Evolutionary conservation across 345 rosid species (phyloP).

Genomic region (Eucalyptus polyanthemos): DNA sequence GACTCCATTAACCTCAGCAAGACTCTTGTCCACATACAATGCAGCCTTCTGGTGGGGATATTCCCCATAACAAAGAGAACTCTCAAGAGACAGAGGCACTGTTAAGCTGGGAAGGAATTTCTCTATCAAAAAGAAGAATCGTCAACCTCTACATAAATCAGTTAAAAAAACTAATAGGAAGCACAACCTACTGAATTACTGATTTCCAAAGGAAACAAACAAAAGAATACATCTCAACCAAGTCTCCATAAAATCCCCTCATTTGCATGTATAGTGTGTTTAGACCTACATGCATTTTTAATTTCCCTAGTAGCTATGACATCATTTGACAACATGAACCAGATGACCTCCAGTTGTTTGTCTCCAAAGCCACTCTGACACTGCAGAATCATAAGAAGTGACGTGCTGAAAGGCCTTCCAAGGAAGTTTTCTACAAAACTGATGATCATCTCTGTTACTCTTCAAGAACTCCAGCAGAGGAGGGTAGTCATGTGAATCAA

Average conservation of each 20-base stretch:
- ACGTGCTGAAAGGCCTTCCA: constrained; percentile 90
- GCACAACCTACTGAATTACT: too few relatives aligned
- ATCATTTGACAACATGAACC: background rate
- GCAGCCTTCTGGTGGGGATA: constrained; percentile 29
- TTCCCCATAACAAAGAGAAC: too few relatives aligned
- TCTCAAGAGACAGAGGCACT: too few relatives aligned
- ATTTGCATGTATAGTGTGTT: background rate
- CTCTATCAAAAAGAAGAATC: constrained; percentile 25
- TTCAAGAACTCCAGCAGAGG: constrained; percentile 61
- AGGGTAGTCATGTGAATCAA: constrained; percentile 69
- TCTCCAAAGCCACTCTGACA: constrained; percentile 96
- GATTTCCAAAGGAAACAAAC: background rate
- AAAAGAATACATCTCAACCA: background rate
- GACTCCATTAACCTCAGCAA: constrained; percentile 74
- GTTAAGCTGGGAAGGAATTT: constrained; percentile 45
- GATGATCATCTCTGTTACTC: constrained; percentile 47
- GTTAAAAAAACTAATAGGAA: background rate
- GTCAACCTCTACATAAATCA: background rate
- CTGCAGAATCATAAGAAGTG: constrained; percentile 90
- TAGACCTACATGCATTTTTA: background rate
- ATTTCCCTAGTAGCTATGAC: background rate
- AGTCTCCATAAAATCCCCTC: background rate
- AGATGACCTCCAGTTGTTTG: constrained; percentile 32
- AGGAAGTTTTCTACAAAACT: constrained; percentile 72
- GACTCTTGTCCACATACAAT: constrained; percentile 37